A percentile compares a stretch with the other conserved stretches of the same genome.
Conservation (phyloP, 2,329 filamentous ascomycete species). For the Ascochyta rabiei region DNA sequence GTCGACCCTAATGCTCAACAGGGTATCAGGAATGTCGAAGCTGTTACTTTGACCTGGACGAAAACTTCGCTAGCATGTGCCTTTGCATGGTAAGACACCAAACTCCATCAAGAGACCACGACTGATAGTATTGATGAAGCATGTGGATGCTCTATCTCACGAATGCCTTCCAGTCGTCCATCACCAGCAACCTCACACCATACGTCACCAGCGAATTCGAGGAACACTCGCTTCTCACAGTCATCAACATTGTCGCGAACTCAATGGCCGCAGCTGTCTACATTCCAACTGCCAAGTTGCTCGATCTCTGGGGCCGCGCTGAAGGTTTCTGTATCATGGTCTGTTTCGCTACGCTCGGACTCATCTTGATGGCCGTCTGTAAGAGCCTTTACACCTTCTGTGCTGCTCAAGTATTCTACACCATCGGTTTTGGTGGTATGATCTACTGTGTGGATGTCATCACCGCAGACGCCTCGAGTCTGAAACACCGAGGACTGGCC, state of each 20-base stretch:
- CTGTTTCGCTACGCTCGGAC: constrained; percentile 28
- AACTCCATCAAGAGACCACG: neutral
- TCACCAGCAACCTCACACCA: constrained; percentile 41
- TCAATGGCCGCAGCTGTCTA: constrained; percentile 42
- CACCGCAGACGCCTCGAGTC: constrained; percentile 66
- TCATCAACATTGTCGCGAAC: constrained; percentile 34
- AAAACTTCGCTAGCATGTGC: constrained; percentile 41
- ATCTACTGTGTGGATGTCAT: constrained; percentile 67
- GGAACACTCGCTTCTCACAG: constrained; percentile 34
- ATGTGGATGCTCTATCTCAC: constrained; percentile 49
- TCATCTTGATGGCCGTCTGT: constrained; percentile 71
- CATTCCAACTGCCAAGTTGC: constrained; percentile 47
- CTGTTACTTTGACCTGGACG: constrained; percentile 48
- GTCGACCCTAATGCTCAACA: constrained; percentile 31
- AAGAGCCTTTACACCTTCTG: constrained; percentile 54
- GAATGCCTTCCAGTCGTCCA: constrained; percentile 51
- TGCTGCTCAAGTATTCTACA: constrained; percentile 41
- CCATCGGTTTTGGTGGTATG: constrained; percentile 65
- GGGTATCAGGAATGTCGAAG: constrained; percentile 46
- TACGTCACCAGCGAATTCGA: constrained; percentile 42
- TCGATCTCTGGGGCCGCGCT: constrained; percentile 49
- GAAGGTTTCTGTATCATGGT: constrained; percentile 46
- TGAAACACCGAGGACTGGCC: constrained; percentile 62
- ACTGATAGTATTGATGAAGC: constrained; percentile 9
- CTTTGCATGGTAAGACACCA: constrained; percentile 41